Evolutionary conservation across 139 green algal species (phyloP), one percentile per base, ranked within the genome.

Genomic region (Haematococcus lacustris): DNA sequence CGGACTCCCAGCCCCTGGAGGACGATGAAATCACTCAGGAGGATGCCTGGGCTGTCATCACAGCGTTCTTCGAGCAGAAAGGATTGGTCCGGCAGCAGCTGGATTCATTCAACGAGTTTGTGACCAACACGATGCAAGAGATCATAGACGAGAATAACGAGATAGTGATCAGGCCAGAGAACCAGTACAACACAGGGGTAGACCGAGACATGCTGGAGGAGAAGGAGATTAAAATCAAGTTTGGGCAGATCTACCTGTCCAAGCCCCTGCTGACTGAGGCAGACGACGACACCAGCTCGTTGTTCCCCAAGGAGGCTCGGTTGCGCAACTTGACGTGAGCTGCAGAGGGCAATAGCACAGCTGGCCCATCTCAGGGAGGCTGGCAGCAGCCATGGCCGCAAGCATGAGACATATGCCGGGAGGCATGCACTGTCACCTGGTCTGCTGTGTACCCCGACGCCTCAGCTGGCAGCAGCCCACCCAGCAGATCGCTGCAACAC

Each of bases 41-140:
- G 76, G 81, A 90, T 61, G 76, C 81, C 3, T 88, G 83, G 83
- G 80, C 77, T 38, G 83, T 88, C 28, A 85, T 88, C 51, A 77
- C 75, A 4, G 77, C 79, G 0, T 99, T 97, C 61, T 98, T 99
- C 68, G 88, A 96, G 65, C 88, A 96, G 63, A 98, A 98, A 75
- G 93, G 93, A 30, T 83, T 99, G 1, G 96, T 98, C 37, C 85
- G 92, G 23, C 96, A 99, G 88, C 95, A 99, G 87, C 87, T 99
- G 53, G 95, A 99, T 80, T 97, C 91, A 0, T 99, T 98, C 85
- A 96, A 98, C 64, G 91, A 98, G 79, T 99, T 99, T 77, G 87
- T 97, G 50, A 75, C 88, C 69, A 93, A 96, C 80, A 96, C 88
- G 40, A 95, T 98, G 76, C 78, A 83, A 70, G 82, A 83, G n/a